Conservation (phyloP, 106 monocot species). For the Dioscorea zingiberensis region DNA sequence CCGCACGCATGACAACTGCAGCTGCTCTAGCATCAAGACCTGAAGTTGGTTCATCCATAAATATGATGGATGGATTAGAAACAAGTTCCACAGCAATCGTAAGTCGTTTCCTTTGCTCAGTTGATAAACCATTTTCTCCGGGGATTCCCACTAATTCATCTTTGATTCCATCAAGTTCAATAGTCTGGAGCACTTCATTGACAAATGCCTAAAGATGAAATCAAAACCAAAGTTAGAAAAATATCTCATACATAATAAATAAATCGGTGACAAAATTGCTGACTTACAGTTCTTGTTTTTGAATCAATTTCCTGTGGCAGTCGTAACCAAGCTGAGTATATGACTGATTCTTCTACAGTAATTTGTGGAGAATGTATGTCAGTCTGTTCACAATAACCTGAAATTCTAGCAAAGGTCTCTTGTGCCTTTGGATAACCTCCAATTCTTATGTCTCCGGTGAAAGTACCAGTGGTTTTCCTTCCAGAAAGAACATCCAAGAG, state of each 20-base stretch:
- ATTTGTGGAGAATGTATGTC: constrained; percentile 80
- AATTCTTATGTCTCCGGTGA: constrained; percentile 72
- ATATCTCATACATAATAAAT: not conserved
- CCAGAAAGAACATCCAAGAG: constrained; percentile 79
- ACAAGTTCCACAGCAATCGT: constrained; percentile 81
- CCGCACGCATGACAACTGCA: constrained; percentile 71
- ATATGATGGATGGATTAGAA: constrained; percentile 73
- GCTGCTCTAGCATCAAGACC: constrained; percentile 79
- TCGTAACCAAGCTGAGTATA: constrained; percentile 70
- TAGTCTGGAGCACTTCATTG: constrained; percentile 58
- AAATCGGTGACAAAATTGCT: not conserved
- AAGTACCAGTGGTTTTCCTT: constrained; percentile 69
- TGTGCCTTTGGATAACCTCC: constrained; percentile 75
- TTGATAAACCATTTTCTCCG: constrained; percentile 61
- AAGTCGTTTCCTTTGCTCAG: constrained; percentile 67
- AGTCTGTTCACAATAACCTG: constrained; percentile 80
- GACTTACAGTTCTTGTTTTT: constrained; percentile 47
- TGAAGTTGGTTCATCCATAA: constrained; percentile 82
- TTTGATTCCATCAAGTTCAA: constrained; percentile 62
- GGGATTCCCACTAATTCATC: constrained; percentile 62
- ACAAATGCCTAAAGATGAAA: constrained; percentile 47
- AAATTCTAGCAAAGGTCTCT: constrained; percentile 68
- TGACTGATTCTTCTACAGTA: constrained; percentile 76
- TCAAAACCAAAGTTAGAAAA: not conserved
- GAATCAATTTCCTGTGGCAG: constrained; percentile 47